Base-by-base conservation (phyloP, 2,329 filamentous ascomycete genomes). In the Drechslerella dactyloides region DNA sequence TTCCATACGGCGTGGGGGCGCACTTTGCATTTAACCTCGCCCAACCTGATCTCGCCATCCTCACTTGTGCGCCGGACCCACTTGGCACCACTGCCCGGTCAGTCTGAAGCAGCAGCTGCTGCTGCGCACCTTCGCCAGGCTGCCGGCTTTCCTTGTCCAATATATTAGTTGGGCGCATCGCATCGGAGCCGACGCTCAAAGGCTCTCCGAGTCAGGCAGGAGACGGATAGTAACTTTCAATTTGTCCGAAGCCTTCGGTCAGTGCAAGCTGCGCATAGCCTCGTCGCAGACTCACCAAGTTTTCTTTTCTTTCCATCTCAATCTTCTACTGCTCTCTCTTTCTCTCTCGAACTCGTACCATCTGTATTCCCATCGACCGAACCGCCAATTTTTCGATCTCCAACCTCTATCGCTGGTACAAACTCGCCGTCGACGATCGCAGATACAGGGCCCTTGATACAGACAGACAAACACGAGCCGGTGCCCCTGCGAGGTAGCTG, bases 401-500 rank as follows among this genome's bases (percentile, higher is more conserved):
- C 37, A 42, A 13, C 11, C n/a, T n/a, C n/a, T n/a, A n/a, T n/a
- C 4, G 37, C 37, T 15, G n/a, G 11, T 6, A 6, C 6, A 42
- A 15, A 15, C 15, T 42, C 4, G 3, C n/a, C n/a, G 13, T 13
- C 37, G 11, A 17, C 37, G 5, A 13, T 42, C 37, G 37, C n/a
- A 13, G n/a, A 15, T n/a, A n/a, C 37, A 42, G n/a, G 40, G 33
- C 27, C 48, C 27, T 62, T 53, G 52, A 53, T 21, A 42, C 35
- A 33, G 62, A 19, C 65, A 13, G 61, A 24, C 23, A 51, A 19
- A 24, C n/a, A 19, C 30, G n/a, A 50, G 21, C 35, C 46, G 65
- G 62, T 50, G 59, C 66, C 60, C 66, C 59, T 42, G 13, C 59
- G 50, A 70, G 66, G 66, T 59, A 70, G 66, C 66, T 70, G 64